Evolutionary conservation across 75 land plant genomes (phyloP), one percentile per base, ranked within the genome.

Genomic region (Selaginella moellendorffii): DNA sequence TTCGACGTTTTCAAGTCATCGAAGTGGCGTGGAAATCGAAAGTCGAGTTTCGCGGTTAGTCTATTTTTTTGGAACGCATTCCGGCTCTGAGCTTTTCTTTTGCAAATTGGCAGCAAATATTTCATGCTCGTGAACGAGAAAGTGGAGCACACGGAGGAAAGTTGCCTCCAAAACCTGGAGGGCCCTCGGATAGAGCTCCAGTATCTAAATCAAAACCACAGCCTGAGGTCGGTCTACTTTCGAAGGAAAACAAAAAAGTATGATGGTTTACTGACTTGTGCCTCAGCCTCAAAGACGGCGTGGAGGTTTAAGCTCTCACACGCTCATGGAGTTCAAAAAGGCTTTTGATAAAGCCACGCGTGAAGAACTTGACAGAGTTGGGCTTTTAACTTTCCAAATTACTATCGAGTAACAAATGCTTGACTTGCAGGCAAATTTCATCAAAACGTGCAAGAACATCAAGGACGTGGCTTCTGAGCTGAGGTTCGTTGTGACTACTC

Each of bases 1-100:
- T 36, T 36, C 14, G 46, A 36, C 14, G 46, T 36, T 14, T 36
- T 36, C 46, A 36, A 36, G 46, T 36, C 46, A 5, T 36, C 46
- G 10, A 36, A 36, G 10, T 61, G 69, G 21, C 14, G 74, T 54
- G 63, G 69, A 2, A 65, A 72, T 31, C 69, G 69, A 22, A 31
- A 67, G 20, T 72, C 69, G 9, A 72, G 74, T 59, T 72, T 68
- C 58, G 74, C 74, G 1, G 74, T 72, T 29, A 72, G 69, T 71
- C 2, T 2, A 65, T 31, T 28, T 29, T 65, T 65, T 17, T 25
- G 23, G 17, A 12, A 1, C 20, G 21, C 22, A 18, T 56, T 56
- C n/a, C 24, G 60, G 8, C 26, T 26, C n/a, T 62, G 63, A 62
- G n/a, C 29, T 62, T 26, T 19, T 17, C 60, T 5, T 56, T 12